Evolutionary conservation across 805 yeast species (phyloP).

Genomic region (Yarrowia hollandica): DNA sequence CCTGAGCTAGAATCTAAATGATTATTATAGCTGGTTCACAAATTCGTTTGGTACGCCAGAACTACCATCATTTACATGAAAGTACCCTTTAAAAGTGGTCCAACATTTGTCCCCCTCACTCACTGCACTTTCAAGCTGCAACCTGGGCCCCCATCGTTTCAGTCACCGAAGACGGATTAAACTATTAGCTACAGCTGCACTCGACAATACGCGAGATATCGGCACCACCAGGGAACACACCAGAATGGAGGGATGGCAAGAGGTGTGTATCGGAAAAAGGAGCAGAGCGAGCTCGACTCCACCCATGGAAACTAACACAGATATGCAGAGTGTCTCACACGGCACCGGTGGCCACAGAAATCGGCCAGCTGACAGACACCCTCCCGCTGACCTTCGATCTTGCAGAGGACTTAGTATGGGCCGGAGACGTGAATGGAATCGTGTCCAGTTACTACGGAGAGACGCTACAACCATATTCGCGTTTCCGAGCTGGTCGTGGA

Average conservation of each 20-base stretch:
- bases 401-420: slow-evolving; percentile 78
- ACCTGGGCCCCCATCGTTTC: background rate
- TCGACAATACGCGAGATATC: slow-evolving; percentile 18
- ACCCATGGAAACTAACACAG: slow-evolving; percentile 22
- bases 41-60: too few relatives aligned
- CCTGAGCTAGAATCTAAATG: background rate
- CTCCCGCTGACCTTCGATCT: slow-evolving; percentile 58
- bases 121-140: slow-evolving; percentile 5
- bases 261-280: slow-evolving; percentile 27
- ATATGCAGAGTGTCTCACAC: slow-evolving; percentile 33
- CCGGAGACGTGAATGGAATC: slow-evolving; percentile 59
- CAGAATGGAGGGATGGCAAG: slow-evolving; percentile 34
- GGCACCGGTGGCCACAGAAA: slow-evolving; percentile 31
- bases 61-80: too few relatives aligned
- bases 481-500: slow-evolving; percentile 54
- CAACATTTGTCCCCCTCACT: too few relatives aligned
- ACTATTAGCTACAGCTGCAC: slow-evolving; percentile 22
- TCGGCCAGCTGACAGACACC: slow-evolving; percentile 32
- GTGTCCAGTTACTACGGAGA: slow-evolving; percentile 49
- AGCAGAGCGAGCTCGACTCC: background rate
- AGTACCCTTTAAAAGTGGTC: too few relatives aligned
- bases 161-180: slow-evolving; percentile 9
- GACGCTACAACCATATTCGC: slow-evolving; percentile 55
- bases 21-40: too few relatives aligned
- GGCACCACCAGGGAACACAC: slow-evolving; percentile 17